Evolutionary conservation across 2,329 filamentous ascomycete genomes (phyloP).

Genomic region (Chrysoporthe cubensis): DNA sequence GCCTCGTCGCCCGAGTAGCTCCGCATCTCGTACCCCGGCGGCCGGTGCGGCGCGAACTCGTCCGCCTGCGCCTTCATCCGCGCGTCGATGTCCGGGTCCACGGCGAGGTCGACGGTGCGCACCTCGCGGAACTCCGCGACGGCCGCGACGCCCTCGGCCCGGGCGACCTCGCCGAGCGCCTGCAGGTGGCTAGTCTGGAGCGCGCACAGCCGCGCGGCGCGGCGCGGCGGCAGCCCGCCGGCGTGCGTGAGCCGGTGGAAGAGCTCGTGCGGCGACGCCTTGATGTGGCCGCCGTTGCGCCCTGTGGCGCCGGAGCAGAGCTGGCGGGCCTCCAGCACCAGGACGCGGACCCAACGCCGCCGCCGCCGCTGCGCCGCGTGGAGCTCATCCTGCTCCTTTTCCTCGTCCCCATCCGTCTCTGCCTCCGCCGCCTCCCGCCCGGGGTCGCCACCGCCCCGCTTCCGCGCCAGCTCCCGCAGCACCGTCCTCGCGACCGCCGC

Average conservation of each 20-base stretch:
- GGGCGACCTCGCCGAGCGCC: conserved; percentile 44
- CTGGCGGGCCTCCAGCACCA: conserved; percentile 55
- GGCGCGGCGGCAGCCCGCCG: conserved; percentile 37
- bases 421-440: conserved; percentile 54
- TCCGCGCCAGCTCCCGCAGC: conserved; percentile 28
- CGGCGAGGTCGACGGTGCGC: conserved; percentile 51
- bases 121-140: conserved; percentile 49
- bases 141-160: conserved; percentile 35
- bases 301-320: conserved; percentile 57
- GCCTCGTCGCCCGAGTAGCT: conserved; percentile 42
- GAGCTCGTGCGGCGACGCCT: conserved; percentile 48
- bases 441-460: background rate
- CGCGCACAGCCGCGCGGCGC: conserved; percentile 45
- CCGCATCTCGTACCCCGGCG: conserved; percentile 31
- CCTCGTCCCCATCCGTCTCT: conserved; percentile 48
- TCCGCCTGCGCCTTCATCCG: conserved; percentile 44
- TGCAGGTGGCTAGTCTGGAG: conserved; percentile 50
- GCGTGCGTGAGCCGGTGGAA: conserved; percentile 40
- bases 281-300: conserved; percentile 57
- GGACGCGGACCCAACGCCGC: conserved; percentile 38
- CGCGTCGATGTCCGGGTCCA: conserved; percentile 38
- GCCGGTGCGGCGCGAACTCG: conserved; percentile 36
- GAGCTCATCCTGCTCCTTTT: conserved; percentile 48
- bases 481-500: conserved; percentile 42
- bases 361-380: conserved; percentile 49